Evolutionary conservation across 108 stramenopile species (phyloP).

Genomic region (Asterionellopsis glacialis): DNA sequence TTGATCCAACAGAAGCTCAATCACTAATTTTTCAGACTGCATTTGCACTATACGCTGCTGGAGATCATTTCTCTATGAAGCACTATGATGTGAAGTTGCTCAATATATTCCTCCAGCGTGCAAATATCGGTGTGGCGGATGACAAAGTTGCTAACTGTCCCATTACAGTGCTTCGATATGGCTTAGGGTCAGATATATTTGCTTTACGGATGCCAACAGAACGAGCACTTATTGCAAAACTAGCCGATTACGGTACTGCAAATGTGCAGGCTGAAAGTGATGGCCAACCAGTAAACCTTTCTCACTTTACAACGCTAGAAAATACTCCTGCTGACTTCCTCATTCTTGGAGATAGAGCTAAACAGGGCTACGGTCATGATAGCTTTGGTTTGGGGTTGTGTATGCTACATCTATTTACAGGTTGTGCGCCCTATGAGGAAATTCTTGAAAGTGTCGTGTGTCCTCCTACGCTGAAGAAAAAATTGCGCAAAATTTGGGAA

Average conservation of each 20-base stretch:
- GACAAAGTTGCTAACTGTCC: constrained; percentile 14
- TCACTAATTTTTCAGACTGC: constrained; percentile 91
- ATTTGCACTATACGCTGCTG: constrained; percentile 85
- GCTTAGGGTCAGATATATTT: constrained; percentile 73
- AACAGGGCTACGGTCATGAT: constrained; percentile 89
- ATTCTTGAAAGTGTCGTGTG: constrained; percentile 86
- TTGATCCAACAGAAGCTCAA: constrained; percentile 40
- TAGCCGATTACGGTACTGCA: constrained; percentile 98
- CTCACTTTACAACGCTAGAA: constrained; percentile 96
- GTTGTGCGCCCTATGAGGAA: constrained; percentile 96
- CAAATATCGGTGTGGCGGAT: constrained; percentile 17
- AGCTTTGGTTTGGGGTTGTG: constrained; percentile 91
- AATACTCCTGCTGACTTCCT: constrained; percentile 95
- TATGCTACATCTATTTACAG: constrained; percentile 94
- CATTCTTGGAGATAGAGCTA: constrained; percentile 80
- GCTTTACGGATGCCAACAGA: constrained; percentile 48
- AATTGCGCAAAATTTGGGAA: constrained; percentile 80
- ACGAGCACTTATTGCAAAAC: constrained; percentile 76
- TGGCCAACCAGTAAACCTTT: constrained; percentile 80
- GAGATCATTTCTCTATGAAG: constrained; percentile 77
- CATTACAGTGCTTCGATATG: constrained; percentile 66
- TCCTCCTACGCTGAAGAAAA: constrained; percentile 50
- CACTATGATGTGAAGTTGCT: constrained; percentile 99
- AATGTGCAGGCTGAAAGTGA: constrained; percentile 70
- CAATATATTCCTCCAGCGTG: constrained; percentile 84